Percentiles rank a stretch among this genome's conserved stretches.
These are phyloP conservation scores for Cystobasidium pallidum DNA, from an alignment of 1,284 basidiomycete genomes.

Conservation along the genomic window DNA sequence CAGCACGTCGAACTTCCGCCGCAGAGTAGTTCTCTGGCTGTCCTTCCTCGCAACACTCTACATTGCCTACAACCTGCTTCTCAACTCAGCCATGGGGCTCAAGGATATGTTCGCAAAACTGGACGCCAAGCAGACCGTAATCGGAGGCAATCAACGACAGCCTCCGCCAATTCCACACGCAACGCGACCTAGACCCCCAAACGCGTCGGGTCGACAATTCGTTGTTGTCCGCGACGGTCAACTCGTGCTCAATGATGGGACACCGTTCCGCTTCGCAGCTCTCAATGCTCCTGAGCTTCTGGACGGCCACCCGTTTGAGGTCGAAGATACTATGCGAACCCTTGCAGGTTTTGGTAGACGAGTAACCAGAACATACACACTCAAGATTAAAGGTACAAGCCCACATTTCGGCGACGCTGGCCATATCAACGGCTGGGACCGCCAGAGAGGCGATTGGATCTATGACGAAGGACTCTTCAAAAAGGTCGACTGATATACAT, in stretches of 20 bases:
- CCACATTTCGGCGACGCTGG: slow-evolving; percentile 48
- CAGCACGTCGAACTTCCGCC: neutral
- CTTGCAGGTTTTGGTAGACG: slow-evolving; percentile 46
- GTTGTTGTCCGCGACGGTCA: slow-evolving; percentile 23
- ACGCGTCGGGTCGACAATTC: slow-evolving; percentile 32
- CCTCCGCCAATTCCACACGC: slow-evolving; percentile 39
- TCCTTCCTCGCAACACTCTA: slow-evolving; percentile 26
- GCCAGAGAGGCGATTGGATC: slow-evolving; percentile 51
- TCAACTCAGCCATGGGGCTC: slow-evolving; percentile 33
- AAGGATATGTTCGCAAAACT: slow-evolving; percentile 36
- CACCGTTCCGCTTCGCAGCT: slow-evolving; percentile 40
- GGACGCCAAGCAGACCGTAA: neutral
- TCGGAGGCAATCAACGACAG: slow-evolving; percentile 26
- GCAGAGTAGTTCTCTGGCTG: slow-evolving; percentile 19
- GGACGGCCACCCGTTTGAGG: slow-evolving; percentile 51
- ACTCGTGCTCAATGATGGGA: slow-evolving; percentile 32
- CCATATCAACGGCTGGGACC: slow-evolving; percentile 52
- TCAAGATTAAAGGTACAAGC: slow-evolving; percentile 50
- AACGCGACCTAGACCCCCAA: slow-evolving; percentile 18
- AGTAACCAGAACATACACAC: slow-evolving; percentile 53
- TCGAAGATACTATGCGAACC: slow-evolving; percentile 47
- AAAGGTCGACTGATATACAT: slow-evolving; percentile 45
- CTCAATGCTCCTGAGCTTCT: slow-evolving; percentile 52
- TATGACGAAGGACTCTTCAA: slow-evolving; percentile 50
- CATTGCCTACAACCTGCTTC: slow-evolving; percentile 24